A percentile compares a stretch with the other conserved stretches of the same genome.
Evolutionary conservation across 2,329 filamentous ascomycete species (phyloP).

Genomic region (Aspergillus aculeatinus): DNA sequence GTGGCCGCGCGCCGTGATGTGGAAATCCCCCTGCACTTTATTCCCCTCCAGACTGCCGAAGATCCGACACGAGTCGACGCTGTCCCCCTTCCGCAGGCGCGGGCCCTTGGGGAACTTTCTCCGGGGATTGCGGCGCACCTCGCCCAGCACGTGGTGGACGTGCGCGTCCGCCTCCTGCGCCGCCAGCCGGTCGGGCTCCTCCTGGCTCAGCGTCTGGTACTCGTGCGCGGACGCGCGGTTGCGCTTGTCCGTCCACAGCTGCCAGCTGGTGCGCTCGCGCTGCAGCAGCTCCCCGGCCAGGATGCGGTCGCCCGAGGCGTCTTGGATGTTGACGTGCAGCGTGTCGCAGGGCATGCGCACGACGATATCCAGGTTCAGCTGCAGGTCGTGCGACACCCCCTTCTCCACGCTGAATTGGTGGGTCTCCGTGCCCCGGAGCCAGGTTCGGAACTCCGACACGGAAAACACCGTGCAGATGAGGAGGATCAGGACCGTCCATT

Average conservation of each 20-base stretch:
- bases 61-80: conserved; percentile 77
- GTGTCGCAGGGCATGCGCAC: conserved; percentile 83
- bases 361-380: conserved; percentile 95
- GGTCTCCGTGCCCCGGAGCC: conserved; percentile 79
- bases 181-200: conserved; percentile 55
- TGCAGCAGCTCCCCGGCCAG: conserved; percentile 72
- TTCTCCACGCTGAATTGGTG: conserved; percentile 95
- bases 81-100: conserved; percentile 54
- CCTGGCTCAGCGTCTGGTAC: conserved; percentile 56
- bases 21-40: conserved; percentile 96
- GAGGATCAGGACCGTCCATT: conserved; percentile 85
- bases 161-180: conserved; percentile 70
- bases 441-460: conserved; percentile 73
- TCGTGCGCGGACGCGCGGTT: conserved; percentile 58
- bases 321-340: conserved; percentile 95
- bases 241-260: conserved; percentile 72
- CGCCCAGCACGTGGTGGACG: conserved; percentile 83
- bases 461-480: conserved; percentile 72
- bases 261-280: conserved; percentile 77
- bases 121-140: conserved; percentile 65
- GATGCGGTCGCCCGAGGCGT: conserved; percentile 88
- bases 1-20: conserved; percentile 92
- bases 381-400: conserved; percentile 79
- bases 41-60: conserved; percentile 90
- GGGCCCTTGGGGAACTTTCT: conserved; percentile 73